Evolutionary conservation across 2,329 filamentous ascomycete species (phyloP), one percentile per base, ranked within the genome.

Genomic region (Madurella fahalii): DNA sequence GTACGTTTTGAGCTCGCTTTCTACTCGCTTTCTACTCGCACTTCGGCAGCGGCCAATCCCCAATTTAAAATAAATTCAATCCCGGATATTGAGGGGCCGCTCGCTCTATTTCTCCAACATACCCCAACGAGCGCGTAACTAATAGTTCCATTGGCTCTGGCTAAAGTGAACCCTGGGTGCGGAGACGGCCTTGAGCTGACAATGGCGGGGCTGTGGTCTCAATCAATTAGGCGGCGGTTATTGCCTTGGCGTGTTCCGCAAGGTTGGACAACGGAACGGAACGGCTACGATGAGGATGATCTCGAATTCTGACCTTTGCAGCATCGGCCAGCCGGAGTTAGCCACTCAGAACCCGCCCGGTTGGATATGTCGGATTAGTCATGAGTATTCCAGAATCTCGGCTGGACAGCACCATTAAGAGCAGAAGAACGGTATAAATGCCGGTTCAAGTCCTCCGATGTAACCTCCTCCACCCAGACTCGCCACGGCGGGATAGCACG

Each of bases 231-330:
- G 58, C 56, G 56, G 48, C 53, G 45, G 53, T 53, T 54, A 56
- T 58, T 58, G 52, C 42, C 58, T 58, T 60, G 58, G 58, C 58
- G 46, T 37, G 53, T 54, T 52, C 58, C 49, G 55, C 55, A 43
- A 58, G 20, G 50, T 58, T 56, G 48, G 55, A 16, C 15, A 53
- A 47, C 34, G 13, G 11, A 37, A 37, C 34, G 9, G 34, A 25
- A 25, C 25, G 25, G 25, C 25, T 7, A 25, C 25, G 25, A 7
- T 7, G 7, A 25, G 25, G 25, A 25, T 25, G 4, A 7, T 25
- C n/a, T n/a, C n/a, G 25, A 25, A 25, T 25, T 7, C 25, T 25
- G 25, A 7, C 25, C 25, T 25, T 25, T 25, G 25, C 25, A 25
- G 25, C 25, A 25, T 25, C 7, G 25, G 25, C 7, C 25, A 25